phyloP scores from a whole-genome alignment of 192 early-diverging fungal species.

The Backusella tuberculispora region DNA sequence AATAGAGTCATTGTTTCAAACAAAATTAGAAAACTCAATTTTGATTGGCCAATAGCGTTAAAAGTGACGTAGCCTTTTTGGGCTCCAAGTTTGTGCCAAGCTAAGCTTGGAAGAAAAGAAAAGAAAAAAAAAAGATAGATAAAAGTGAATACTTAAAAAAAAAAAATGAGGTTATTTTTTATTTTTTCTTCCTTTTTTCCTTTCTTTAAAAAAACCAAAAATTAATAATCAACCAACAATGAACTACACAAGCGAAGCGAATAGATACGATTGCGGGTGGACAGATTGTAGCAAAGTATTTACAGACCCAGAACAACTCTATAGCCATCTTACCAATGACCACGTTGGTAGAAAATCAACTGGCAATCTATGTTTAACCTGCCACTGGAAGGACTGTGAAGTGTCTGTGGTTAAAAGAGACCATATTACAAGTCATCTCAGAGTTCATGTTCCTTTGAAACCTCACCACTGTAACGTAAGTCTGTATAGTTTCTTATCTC shows the following conservation, averaged over 20 bases:
- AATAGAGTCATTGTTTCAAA: conserved; percentile 7
- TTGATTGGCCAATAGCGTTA: not conserved
- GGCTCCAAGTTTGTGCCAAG: not conserved
- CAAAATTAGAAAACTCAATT: not conserved
- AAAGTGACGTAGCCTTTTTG: not conserved
- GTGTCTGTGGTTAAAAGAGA: conserved; percentile 83
- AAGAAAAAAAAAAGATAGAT: not conserved
- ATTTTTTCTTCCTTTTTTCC: not conserved
- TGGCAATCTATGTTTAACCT: conserved; percentile 85
- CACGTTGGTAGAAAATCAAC: conserved; percentile 92
- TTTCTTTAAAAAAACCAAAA: not conserved
- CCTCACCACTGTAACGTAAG: conserved; percentile 81
- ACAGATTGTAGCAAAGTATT: conserved; percentile 53
- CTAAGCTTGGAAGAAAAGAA: conserved; percentile 8
- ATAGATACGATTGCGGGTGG: conserved; percentile 47
- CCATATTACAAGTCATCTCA: conserved; percentile 94
- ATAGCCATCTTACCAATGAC: conserved; percentile 82
- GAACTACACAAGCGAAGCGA: not conserved
- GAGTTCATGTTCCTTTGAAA: conserved; percentile 92
- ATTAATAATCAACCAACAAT: not conserved
- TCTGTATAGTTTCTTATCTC: conserved; percentile 72
- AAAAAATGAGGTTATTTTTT: not conserved
- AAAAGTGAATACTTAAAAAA: not conserved
- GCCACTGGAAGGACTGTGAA: conserved; percentile 86
- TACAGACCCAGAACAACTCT: conserved; percentile 81